These are phyloP conservation scores for Naegleria lovaniensis DNA, from an alignment of 208 protist species.

Conservation along the genomic window DNA sequence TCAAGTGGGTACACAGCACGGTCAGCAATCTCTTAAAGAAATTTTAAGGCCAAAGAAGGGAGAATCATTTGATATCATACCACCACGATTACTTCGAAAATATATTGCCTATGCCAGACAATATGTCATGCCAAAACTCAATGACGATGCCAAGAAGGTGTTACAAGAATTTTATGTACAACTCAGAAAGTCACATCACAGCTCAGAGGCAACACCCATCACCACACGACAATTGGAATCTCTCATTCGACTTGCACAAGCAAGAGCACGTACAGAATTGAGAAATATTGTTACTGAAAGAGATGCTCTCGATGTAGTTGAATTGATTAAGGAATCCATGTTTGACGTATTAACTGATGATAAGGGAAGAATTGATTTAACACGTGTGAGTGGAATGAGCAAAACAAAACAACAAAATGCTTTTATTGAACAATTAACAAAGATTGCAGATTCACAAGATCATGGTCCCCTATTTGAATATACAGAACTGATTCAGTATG, in stretches of 20 bases:
- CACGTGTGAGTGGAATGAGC: neutral
- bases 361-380: constrained; percentile 50
- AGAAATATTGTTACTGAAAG: constrained; percentile 68
- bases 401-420: constrained; percentile 1
- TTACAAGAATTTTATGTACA: constrained; percentile 58
- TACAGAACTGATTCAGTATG: neutral
- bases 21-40: neutral
- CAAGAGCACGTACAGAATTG: constrained; percentile 77
- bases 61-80: constrained; percentile 37
- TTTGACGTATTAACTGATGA: constrained; percentile 53
- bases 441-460: neutral
- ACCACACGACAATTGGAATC: constrained; percentile 90
- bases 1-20: neutral
- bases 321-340: constrained; percentile 65
- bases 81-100: constrained; percentile 54
- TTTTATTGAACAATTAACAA: neutral
- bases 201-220: constrained; percentile 57
- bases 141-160: constrained; percentile 40
- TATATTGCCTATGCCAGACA: constrained; percentile 72
- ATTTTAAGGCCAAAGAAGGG: neutral
- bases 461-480: neutral
- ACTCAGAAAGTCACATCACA: constrained; percentile 44
- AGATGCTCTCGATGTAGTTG: constrained; percentile 82
- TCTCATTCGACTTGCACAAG: constrained; percentile 82
- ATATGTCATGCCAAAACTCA: constrained; percentile 54